phyloP scores from a whole-genome alignment of 106 monocot species.

The Xerophyta viscosa region DNA sequence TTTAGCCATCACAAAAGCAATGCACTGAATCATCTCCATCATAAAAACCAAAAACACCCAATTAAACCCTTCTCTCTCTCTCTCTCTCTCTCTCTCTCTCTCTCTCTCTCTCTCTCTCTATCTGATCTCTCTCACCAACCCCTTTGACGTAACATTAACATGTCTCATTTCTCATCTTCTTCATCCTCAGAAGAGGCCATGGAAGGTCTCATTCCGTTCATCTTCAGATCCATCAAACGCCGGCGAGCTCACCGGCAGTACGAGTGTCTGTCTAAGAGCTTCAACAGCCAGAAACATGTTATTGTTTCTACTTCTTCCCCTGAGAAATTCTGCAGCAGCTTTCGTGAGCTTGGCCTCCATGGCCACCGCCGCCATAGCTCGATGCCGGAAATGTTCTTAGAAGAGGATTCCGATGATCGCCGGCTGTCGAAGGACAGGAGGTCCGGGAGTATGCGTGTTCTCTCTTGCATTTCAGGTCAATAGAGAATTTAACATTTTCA shows the following conservation, averaged over 20 bases:
- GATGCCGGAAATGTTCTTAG: not conserved
- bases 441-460: not conserved
- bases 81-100: no score
- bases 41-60: no score
- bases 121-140: no score
- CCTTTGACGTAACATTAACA: no score
- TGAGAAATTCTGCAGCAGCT: not conserved
- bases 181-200: not conserved
- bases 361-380: not conserved
- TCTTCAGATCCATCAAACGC: slow-evolving; percentile 8
- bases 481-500: no score
- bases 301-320: no score
- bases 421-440: not conserved
- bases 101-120: no score
- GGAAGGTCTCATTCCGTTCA: slow-evolving; percentile 13
- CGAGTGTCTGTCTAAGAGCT: not conserved
- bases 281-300: not conserved
- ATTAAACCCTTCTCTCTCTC: no score
- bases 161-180: not conserved
- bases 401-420: not conserved
- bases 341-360: no score
- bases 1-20: no score
- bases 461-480: not conserved
- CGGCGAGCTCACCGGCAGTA: not conserved
- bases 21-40: no score